Conservation (phyloP, 305 asterid species). For the Fraxinus nigra region DNA sequence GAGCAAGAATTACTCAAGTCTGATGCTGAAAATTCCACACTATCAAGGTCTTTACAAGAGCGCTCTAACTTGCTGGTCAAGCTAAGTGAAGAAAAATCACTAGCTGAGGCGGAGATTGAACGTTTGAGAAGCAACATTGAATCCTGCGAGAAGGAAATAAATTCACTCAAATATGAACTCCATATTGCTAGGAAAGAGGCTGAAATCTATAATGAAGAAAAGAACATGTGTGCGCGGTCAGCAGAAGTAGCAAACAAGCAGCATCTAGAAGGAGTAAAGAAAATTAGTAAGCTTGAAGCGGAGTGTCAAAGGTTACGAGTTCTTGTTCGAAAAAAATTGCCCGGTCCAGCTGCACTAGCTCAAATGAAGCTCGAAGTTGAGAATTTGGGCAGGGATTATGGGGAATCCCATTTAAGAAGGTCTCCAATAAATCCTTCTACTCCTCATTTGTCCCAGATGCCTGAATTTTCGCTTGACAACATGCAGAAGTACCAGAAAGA, state of each 20-base stretch:
- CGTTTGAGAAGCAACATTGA: constrained; percentile 60
- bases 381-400: constrained; percentile 73
- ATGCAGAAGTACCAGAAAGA: constrained; percentile 66
- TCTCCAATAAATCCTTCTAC: constrained; percentile 75
- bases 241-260: constrained; percentile 95
- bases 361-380: constrained; percentile 98
- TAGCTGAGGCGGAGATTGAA: constrained; percentile 77
- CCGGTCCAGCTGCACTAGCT: constrained; percentile 96
- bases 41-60: constrained; percentile 86
- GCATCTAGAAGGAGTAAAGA: constrained; percentile 89
- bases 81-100: constrained; percentile 76
- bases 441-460: constrained; percentile 47
- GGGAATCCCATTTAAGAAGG: constrained; percentile 67
- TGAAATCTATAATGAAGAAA: constrained; percentile 92
- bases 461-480: constrained; percentile 66
- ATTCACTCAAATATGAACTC: constrained; percentile 75
- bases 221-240: constrained; percentile 84
- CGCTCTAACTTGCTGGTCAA: constrained; percentile 80
- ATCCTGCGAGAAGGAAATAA: constrained; percentile 71
- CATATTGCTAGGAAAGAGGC: constrained; percentile 77
- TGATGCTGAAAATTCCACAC: constrained; percentile 76
- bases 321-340: constrained; percentile 89
- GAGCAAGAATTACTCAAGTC: constrained; percentile 76
- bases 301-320: constrained; percentile 96
- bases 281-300: constrained; percentile 88